phyloP scores from a whole-genome alignment of 2,329 filamentous ascomycete genomes.

The Aspergillus cejpii region DNA sequence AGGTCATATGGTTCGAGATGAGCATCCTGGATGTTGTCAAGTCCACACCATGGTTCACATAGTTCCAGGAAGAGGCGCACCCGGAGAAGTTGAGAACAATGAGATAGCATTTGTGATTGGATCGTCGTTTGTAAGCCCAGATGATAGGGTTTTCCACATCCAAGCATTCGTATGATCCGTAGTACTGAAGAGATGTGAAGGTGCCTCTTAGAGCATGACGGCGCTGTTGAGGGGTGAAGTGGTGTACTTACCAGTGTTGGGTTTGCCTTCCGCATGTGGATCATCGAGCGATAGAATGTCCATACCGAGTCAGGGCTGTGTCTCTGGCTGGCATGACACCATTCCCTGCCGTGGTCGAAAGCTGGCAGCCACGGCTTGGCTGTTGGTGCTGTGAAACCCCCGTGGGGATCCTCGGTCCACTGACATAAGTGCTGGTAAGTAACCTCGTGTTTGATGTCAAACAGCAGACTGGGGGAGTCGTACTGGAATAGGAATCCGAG shows the following conservation, averaged over 20 bases:
- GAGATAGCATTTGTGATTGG: conserved; percentile 12
- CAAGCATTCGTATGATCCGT: conserved; percentile 12
- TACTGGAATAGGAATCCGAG: conserved; percentile 24
- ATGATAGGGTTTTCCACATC: conserved; percentile 10
- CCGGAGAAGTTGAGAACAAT: conserved; percentile 12
- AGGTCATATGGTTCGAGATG: conserved; percentile 11
- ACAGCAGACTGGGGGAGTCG: not conserved
- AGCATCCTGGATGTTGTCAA: conserved; percentile 7
- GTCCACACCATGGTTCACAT: conserved; percentile 6
- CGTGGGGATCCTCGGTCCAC: conserved; percentile 14
- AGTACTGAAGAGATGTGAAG: conserved; percentile 5
- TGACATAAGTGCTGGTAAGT: conserved; percentile 1
- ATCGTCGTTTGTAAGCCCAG: conserved; percentile 10
- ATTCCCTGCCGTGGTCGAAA: conserved; percentile 50
- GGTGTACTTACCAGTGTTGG: conserved; percentile 9
- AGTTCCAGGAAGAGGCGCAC: conserved; percentile 6
- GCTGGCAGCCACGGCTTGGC: conserved; percentile 58
- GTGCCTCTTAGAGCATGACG: not conserved
- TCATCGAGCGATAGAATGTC: conserved; percentile 51
- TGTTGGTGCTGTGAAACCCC: conserved; percentile 12
- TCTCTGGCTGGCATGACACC: conserved; percentile 49
- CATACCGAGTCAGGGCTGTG: conserved; percentile 42
- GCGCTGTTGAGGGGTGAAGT: not conserved
- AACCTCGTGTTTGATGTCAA: not conserved
- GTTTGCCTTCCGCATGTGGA: conserved; percentile 50